A percentile compares a stretch with the other conserved stretches of the same genome.
Evolutionary conservation across 306 rosid genomes (phyloP).

Genomic region (Astragalus membranaceus): DNA sequence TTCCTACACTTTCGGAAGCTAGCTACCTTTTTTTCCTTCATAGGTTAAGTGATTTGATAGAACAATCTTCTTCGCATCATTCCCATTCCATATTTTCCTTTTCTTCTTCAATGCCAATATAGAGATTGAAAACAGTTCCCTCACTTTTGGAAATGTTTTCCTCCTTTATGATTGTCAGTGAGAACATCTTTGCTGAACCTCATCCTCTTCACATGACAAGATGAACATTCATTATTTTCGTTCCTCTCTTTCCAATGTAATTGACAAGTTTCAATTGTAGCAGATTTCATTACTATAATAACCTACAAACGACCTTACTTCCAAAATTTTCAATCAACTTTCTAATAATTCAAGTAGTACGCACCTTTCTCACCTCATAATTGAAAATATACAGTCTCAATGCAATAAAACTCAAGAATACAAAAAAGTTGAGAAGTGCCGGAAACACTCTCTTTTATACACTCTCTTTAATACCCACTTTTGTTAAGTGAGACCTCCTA

Average conservation of each 20-base stretch:
- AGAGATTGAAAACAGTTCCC: conserved; percentile 17
- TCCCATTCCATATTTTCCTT: conserved; percentile 26
- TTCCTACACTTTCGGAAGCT: conserved; percentile 29
- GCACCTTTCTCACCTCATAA: neutral
- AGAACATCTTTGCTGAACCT: conserved; percentile 11
- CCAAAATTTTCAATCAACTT: neutral
- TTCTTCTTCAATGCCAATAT: conserved; percentile 15
- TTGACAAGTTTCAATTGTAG: conserved; percentile 5
- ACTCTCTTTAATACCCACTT: too few species aligned
- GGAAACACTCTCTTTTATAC: too few species aligned
- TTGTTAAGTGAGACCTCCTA: too few species aligned
- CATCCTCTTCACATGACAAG: conserved; percentile 36
- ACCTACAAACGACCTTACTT: neutral
- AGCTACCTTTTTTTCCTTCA: conserved; percentile 20
- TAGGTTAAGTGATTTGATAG: conserved; percentile 36
- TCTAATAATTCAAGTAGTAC: neutral
- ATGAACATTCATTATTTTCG: conserved; percentile 17
- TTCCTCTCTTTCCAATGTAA: conserved; percentile 14
- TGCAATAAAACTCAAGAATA: too few species aligned
- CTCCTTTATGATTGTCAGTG: neutral
- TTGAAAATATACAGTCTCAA: too few species aligned
- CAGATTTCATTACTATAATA: neutral
- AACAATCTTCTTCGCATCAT: conserved; percentile 23
- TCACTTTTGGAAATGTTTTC: conserved; percentile 21
- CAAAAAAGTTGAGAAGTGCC: too few species aligned